Conservation (phyloP, 1,139 yeast genomes). For the Suhomyces chickasaworum region DNA sequence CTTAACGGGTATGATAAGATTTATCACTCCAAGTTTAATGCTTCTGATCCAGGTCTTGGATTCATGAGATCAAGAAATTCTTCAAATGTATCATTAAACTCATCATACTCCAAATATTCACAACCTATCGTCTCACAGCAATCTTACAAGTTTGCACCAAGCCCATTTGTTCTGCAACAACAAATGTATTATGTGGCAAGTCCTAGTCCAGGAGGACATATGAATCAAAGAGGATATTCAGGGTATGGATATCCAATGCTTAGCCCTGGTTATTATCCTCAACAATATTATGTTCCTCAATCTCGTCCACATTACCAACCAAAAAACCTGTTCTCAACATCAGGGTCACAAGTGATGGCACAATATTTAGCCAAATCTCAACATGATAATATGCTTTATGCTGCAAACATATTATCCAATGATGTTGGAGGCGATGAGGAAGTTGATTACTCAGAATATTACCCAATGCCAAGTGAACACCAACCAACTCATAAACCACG, state of each 20-base stretch:
- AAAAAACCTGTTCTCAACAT: constrained; percentile 34
- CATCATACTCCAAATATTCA: constrained; percentile 19
- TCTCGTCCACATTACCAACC: constrained; percentile 10
- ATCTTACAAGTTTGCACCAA: constrained; percentile 16
- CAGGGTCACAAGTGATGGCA: constrained; percentile 77
- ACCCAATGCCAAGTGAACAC: constrained; percentile 3
- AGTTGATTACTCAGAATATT: constrained; percentile 5
- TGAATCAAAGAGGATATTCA: constrained; percentile 7
- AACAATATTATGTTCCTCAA: constrained; percentile 14
- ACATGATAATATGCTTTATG: constrained; percentile 59
- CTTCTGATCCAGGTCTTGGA: constrained; percentile 15
- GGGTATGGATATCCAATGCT: constrained; percentile 12
- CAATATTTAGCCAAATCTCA: constrained; percentile 74
- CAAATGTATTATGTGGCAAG: constrained; percentile 14
- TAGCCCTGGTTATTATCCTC: constrained; percentile 16
- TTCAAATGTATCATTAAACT: constrained; percentile 30
- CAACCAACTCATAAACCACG: constrained; percentile 3
- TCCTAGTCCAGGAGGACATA: constrained; percentile 13
- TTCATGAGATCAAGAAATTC: constrained; percentile 25
- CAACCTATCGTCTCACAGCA: constrained; percentile 15
- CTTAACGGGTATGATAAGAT: constrained; percentile 11
- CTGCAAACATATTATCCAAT: constrained; percentile 47
- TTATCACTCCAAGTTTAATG: constrained; percentile 12
- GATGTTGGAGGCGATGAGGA: constrained; percentile 20
- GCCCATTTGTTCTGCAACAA: constrained; percentile 26